Conservation (phyloP, 371 early-diverging fungal genomes). For the Rhizopus stolonifer region DNA sequence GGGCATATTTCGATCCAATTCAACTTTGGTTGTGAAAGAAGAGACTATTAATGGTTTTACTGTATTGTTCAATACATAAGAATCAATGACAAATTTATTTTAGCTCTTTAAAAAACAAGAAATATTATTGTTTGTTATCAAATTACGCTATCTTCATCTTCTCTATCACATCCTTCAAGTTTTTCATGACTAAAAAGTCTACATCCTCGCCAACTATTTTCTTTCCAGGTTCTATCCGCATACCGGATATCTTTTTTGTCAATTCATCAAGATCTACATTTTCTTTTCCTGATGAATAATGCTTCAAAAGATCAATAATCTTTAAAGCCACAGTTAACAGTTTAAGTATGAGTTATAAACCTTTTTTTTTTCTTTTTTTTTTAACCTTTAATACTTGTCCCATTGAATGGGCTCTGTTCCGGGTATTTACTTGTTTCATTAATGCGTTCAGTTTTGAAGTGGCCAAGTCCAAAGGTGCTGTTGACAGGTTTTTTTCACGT, state of each 20-base stretch:
- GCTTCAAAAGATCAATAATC: conserved; percentile 42
- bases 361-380: no score
- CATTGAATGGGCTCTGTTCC: no score
- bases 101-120: no score
- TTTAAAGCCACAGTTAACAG: no score
- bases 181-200: conserved; percentile 20
- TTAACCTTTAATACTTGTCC: conserved; percentile 32
- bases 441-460: conserved; percentile 40
- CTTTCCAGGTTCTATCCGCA: not conserved
- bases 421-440: conserved; percentile 24
- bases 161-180: conserved; percentile 21
- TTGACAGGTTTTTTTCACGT: not conserved
- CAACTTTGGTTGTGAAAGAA: no score
- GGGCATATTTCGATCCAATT: no score
- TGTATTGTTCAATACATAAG: no score
- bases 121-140: no score
- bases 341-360: no score
- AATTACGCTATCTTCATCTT: conserved; percentile 18
- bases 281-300: conserved; percentile 22
- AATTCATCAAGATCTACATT: conserved; percentile 18
- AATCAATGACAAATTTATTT: no score
- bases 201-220: no score
- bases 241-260: conserved; percentile 12
- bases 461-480: conserved; percentile 40
- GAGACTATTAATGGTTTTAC: no score